Base-by-base conservation (phyloP, 2,329 filamentous ascomycete genomes). In the Pseudogymnoascus sp. region DNA sequence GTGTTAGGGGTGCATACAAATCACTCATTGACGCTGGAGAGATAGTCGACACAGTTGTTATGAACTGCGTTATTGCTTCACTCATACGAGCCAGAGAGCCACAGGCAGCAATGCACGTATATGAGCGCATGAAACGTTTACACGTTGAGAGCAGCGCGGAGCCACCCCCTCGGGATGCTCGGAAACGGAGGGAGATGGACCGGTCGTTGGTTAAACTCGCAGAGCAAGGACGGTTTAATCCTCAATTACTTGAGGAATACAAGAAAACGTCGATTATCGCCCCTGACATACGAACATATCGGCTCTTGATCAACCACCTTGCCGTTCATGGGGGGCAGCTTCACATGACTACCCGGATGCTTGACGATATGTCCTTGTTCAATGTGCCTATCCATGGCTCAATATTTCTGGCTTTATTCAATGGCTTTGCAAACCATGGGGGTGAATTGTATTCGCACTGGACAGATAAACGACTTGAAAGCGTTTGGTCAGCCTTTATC, bases 51-150 rank as follows among this genome's bases (percentile, higher is more conserved):
- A 92, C 90, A 0, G 81, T 89, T 2, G 88, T 92, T 12, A 80
- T 97, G 73, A 97, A 97, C 71, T 90, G 89, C 68, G 86, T 97
- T 69, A 90, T 97, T 65, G 81, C 86, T 0, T 87, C 91, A 1
- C 81, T 97, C 19, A 80, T 97, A 45, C 81, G 85, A 62, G 86
- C 88, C 12, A 88, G 88, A 41, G 92, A 99, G 71, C 83, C 88
- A 39, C 77, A 80, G 6, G 87, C 90, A 0, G 94, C 92, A 2
- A 86, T 93, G 68, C 82, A 88, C 64, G 84, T 96, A 10, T 97
- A 97, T 69, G 78, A 85, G 63, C 86, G 87, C 64, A 97, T 99
- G 92, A 92, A 92, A 73, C 35, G 69, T 75, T 58, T 68, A 26
- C 67, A 72, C 60, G 62, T 66, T 19, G 62, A 61, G 11, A 31